Evolutionary conservation across 352 stramenopile species (phyloP).

Genomic region (Phytopythium cucurbitacearum): DNA sequence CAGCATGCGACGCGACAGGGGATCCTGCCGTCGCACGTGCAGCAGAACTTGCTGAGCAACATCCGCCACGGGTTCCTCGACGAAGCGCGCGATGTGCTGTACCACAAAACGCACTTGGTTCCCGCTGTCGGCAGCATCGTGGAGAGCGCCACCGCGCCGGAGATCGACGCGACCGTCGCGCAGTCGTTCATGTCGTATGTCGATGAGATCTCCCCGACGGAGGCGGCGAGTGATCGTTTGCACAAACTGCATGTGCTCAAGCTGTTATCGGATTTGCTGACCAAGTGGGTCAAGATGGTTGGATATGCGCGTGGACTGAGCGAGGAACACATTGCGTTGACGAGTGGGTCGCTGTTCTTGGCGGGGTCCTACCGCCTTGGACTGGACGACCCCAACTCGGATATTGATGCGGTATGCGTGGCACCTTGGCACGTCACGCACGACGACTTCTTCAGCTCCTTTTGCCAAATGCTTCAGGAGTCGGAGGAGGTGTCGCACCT

Average conservation of each 20-base stretch:
- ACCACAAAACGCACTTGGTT: conserved; percentile 75
- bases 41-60: conserved; percentile 60
- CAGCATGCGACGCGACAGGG: conserved; percentile 64
- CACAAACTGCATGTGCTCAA: conserved; percentile 75
- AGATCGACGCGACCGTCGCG: conserved; percentile 24
- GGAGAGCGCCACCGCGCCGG: conserved; percentile 31
- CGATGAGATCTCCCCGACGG: conserved; percentile 48
- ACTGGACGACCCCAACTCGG: conserved; percentile 74
- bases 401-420: conserved; percentile 85
- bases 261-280: conserved; percentile 62
- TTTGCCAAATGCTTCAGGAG: conserved; percentile 60
- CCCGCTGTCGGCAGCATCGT: conserved; percentile 65
- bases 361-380: conserved; percentile 86
- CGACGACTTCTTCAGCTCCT: conserved; percentile 85
- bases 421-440: conserved; percentile 78
- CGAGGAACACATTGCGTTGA: conserved; percentile 72
- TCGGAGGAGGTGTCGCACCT: conserved; percentile 69
- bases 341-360: conserved; percentile 69
- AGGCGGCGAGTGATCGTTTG: conserved; percentile 35
- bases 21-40: conserved; percentile 54
- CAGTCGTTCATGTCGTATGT: conserved; percentile 54
- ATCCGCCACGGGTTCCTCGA: conserved; percentile 58
- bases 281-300: conserved; percentile 75
- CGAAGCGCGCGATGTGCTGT: conserved; percentile 74
- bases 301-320: conserved; percentile 55